Evolutionary conservation across 345 rosid species (phyloP).

Genomic region (Diplotaxis tenuifolia): DNA sequence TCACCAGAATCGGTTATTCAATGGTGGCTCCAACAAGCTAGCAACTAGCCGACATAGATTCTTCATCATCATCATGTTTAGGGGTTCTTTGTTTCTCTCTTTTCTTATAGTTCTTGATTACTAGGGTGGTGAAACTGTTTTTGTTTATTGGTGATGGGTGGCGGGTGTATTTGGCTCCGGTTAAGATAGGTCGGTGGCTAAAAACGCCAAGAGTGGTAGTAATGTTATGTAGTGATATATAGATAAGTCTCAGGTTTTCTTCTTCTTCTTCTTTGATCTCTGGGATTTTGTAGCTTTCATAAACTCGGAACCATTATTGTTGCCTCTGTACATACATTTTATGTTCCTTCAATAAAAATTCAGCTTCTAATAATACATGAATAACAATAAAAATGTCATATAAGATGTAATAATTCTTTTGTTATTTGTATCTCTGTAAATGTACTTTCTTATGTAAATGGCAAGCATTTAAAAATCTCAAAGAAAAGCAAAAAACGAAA

Average conservation of each 20-base stretch:
- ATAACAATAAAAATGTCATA: background rate
- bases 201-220: constrained; percentile 42
- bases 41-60: constrained; percentile 71
- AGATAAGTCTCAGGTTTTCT: constrained; percentile 31
- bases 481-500: background rate
- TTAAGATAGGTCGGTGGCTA: constrained; percentile 52
- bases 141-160: constrained; percentile 30
- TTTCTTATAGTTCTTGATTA: constrained; percentile 20
- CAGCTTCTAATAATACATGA: constrained; percentile 37
- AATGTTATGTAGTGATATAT: constrained; percentile 45
- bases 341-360: constrained; percentile 55
- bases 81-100: constrained; percentile 3
- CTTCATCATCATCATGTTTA: constrained; percentile 39
- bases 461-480: background rate
- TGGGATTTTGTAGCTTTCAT: constrained; percentile 46
- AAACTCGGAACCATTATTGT: constrained; percentile 51
- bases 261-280: constrained; percentile 6
- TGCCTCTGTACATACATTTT: constrained; percentile 82
- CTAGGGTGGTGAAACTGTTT: constrained; percentile 42
- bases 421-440: background rate
- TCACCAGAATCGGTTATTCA: constrained; percentile 47
- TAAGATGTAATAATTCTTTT: background rate
- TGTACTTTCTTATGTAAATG: background rate
- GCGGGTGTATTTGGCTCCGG: constrained; percentile 38
- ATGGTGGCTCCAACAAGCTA: constrained; percentile 51